A percentile compares a stretch with the other conserved stretches of the same genome.
phyloP scores from a whole-genome alignment of 345 rosid genomes.

The Bruguiera gymnorhiza region DNA sequence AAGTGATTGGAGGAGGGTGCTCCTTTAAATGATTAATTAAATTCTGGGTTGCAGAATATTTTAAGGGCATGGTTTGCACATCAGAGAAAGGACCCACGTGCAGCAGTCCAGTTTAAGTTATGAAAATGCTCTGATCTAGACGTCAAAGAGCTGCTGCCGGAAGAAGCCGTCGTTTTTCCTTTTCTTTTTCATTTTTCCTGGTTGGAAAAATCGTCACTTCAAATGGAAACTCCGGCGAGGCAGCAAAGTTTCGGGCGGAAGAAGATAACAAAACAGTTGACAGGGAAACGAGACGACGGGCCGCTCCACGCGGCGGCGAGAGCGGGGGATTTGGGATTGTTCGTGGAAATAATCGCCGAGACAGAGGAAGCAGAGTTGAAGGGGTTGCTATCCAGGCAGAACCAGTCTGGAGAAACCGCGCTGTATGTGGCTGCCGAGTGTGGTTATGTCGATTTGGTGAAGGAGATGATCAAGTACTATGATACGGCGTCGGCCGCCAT shows the following conservation, averaged over 20 bases:
- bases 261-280: constrained; percentile 67
- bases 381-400: constrained; percentile 54
- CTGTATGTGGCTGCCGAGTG: constrained; percentile 79
- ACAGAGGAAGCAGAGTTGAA: constrained; percentile 43
- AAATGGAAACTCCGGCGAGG: constrained; percentile 30
- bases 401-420: constrained; percentile 81
- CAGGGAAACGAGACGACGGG: constrained; percentile 71
- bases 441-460: constrained; percentile 60
- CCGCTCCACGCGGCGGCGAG: constrained; percentile 64
- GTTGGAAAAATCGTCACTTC: neutral
- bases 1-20: too few relatives aligned
- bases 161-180: neutral
- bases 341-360: constrained; percentile 45
- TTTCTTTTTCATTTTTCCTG: neutral
- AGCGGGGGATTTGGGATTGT: constrained; percentile 47
- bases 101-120: too few relatives aligned
- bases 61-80: too few relatives aligned
- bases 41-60: too few relatives aligned
- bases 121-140: too few relatives aligned
- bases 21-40: too few relatives aligned
- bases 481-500: constrained; percentile 55
- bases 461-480: constrained; percentile 52
- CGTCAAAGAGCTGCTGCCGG: neutral
- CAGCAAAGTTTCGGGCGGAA: constrained; percentile 36
- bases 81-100: too few relatives aligned